Conservation (phyloP, 1,284 basidiomycete species). For the Phaffia rhodozyma region DNA sequence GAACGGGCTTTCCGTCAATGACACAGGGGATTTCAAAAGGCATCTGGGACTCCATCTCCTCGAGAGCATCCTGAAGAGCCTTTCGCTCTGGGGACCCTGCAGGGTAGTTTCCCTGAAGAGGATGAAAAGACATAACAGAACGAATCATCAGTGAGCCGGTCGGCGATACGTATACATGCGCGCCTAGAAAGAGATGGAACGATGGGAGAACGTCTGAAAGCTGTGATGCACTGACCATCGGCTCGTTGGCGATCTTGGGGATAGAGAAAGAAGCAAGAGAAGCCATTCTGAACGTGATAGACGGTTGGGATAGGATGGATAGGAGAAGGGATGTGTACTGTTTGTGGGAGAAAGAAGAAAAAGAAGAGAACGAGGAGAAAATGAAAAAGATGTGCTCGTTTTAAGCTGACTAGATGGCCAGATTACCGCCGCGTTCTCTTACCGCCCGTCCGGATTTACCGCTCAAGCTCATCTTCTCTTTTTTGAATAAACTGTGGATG, state of each 20-base stretch:
- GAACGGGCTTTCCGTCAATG: slow-evolving; percentile 76
- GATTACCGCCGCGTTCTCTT: no score
- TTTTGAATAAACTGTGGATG: no score
- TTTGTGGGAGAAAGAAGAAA: background rate
- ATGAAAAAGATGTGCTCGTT: no score
- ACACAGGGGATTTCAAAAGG: slow-evolving; percentile 89
- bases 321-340: background rate
- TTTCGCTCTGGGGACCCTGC: slow-evolving; percentile 67
- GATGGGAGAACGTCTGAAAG: no score
- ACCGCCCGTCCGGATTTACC: no score
- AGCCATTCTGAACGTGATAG: slow-evolving; percentile 17
- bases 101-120: slow-evolving; percentile 49
- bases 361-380: background rate
- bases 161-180: background rate
- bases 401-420: no score
- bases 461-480: no score
- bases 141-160: background rate
- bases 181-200: background rate
- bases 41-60: slow-evolving; percentile 64
- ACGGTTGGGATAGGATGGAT: background rate
- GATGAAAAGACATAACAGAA: slow-evolving; percentile 24
- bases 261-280: slow-evolving; percentile 73
- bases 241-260: slow-evolving; percentile 76
- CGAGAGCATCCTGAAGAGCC: slow-evolving; percentile 61
- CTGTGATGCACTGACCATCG: slow-evolving; percentile 57